Evolutionary conservation across 1,284 basidiomycete genomes (phyloP).

Genomic region (Papiliotrema fonsecae): DNA sequence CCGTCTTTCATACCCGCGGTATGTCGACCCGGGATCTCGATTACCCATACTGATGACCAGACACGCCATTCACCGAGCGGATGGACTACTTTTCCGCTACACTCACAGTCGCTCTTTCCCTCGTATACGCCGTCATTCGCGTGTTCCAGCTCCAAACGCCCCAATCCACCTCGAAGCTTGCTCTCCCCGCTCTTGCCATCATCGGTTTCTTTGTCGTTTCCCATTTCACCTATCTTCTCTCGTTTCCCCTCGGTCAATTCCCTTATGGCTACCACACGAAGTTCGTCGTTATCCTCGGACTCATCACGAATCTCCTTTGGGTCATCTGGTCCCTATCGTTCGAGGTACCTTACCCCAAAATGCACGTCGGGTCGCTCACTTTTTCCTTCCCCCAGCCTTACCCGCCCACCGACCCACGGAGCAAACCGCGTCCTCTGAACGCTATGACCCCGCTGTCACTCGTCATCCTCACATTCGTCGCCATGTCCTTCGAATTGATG

Average conservation of each 20-base stretch:
- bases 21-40: conserved; percentile 15
- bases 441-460: conserved; percentile 57
- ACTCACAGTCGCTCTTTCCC: conserved; percentile 66
- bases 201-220: conserved; percentile 26
- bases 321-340: conserved; percentile 60
- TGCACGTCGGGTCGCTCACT: conserved; percentile 9
- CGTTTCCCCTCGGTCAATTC: conserved; percentile 61
- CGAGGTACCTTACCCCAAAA: conserved; percentile 45
- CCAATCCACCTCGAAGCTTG: conserved; percentile 14
- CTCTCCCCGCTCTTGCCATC: conserved; percentile 17
- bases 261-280: conserved; percentile 94
- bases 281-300: conserved; percentile 73
- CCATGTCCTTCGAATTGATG: conserved; percentile 79
- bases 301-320: conserved; percentile 74
- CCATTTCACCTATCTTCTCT: conserved; percentile 53
- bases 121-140: conserved; percentile 71
- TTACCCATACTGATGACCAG: conserved; percentile 48
- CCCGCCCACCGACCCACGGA: conserved; percentile 20
- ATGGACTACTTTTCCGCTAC: conserved; percentile 95
- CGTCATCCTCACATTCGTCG: conserved; percentile 65
- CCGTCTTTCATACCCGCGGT: conserved; percentile 90
- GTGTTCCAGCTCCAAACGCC: conserved; percentile 59
- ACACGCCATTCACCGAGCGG: conserved; percentile 78
- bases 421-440: conserved; percentile 36
- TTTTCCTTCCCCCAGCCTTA: conserved; percentile 27